Percentiles rank a stretch among this genome's conserved stretches.
Conservation (phyloP, 2,329 filamentous ascomycete species). For the Calonectria henricotiae region DNA sequence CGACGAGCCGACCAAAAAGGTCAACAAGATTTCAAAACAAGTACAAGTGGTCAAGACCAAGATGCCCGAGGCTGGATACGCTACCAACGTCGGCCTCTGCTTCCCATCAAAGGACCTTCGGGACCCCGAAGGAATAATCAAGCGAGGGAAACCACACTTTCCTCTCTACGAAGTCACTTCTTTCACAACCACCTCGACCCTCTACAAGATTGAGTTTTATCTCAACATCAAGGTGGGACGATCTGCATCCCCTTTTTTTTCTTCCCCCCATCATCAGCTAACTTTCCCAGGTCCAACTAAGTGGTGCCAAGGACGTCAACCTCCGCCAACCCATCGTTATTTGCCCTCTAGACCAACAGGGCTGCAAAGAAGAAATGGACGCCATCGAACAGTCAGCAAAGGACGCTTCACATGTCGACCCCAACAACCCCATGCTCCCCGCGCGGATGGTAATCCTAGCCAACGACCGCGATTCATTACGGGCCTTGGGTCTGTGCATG, state of each 20-base stretch:
- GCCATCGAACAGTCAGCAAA: constrained; percentile 97
- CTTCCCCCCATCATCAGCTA: constrained; percentile 42
- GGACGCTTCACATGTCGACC: constrained; percentile 90
- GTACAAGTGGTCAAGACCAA: constrained; percentile 86
- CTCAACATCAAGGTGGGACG: constrained; percentile 87
- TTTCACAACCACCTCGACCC: constrained; percentile 92
- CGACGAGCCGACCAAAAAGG: constrained; percentile 92
- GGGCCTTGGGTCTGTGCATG: constrained; percentile 75
- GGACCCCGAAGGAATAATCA: constrained; percentile 90
- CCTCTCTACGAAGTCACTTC: constrained; percentile 90
- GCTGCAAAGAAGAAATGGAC: constrained; percentile 98
- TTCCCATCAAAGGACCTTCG: constrained; percentile 92
- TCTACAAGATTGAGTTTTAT: constrained; percentile 99
- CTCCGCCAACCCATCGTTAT: constrained; percentile 95
- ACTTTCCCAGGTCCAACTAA: constrained; percentile 82
- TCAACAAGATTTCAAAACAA: constrained; percentile 89
- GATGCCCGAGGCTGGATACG: constrained; percentile 91
- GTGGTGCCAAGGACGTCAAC: constrained; percentile 88
- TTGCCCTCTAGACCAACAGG: constrained; percentile 94
- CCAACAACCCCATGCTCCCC: constrained; percentile 93
- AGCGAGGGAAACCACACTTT: constrained; percentile 87
- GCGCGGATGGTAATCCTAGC: constrained; percentile 86
- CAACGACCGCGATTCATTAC: constrained; percentile 78
- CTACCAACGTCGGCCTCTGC: constrained; percentile 91
- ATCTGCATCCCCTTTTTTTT: no score